Evolutionary conservation across 192 early-diverging fungal species (phyloP).

Genomic region (Backusella macrospora): DNA sequence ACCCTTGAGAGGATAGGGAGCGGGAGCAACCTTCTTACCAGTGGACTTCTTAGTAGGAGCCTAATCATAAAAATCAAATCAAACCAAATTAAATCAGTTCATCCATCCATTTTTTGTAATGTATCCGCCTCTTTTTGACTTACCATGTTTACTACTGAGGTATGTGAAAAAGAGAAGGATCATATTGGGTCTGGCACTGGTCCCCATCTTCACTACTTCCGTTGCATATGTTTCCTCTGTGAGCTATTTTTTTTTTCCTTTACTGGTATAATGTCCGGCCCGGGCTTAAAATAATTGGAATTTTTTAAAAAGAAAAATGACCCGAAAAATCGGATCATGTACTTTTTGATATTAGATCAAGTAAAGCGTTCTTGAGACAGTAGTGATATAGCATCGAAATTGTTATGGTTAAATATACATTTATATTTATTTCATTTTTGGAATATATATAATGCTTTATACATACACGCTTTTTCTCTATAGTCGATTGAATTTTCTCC

Average conservation of each 20-base stretch:
- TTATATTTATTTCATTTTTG: too few species aligned
- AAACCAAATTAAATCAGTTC: neutral
- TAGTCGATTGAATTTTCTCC: too few species aligned
- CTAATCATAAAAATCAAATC: conserved; percentile 19
- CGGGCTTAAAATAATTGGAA: neutral
- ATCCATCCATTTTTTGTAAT: neutral
- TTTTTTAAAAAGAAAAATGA: too few species aligned
- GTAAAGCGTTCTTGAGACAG: too few species aligned
- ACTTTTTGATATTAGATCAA: too few species aligned
- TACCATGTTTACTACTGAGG: conserved; percentile 7
- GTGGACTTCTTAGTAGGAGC: conserved; percentile 61
- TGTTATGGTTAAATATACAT: too few species aligned
- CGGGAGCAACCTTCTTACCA: conserved; percentile 91
- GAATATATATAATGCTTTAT: too few species aligned
- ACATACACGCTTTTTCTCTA: too few species aligned
- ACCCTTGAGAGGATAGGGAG: conserved; percentile 78
- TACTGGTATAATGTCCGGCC: neutral
- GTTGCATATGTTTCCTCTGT: neutral
- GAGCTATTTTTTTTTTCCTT: neutral
- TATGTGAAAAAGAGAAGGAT: conserved; percentile 11
- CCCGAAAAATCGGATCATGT: too few species aligned
- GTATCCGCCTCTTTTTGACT: neutral
- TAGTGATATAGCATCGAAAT: too few species aligned
- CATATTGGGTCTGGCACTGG: neutral
- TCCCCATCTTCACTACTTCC: neutral